Evolutionary conservation across 2,329 filamentous ascomycete genomes (phyloP), one percentile per base, ranked within the genome.

Genomic region (Drechmeria coniospora): DNA sequence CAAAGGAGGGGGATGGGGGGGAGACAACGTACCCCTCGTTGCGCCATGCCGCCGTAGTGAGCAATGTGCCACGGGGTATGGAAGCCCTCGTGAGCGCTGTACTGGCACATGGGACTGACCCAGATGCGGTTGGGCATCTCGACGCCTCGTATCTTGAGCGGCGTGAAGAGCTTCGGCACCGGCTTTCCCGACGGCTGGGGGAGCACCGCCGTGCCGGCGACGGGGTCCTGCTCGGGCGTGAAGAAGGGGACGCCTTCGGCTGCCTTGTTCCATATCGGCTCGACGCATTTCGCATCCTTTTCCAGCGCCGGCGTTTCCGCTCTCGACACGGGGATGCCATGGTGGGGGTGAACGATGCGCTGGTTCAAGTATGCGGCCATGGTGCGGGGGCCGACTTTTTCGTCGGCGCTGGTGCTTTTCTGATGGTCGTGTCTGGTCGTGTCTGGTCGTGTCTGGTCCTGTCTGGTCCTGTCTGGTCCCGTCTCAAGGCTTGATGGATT

Each of bases 61-160:
- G 78, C 69, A 20, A 76, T 49, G 46, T 86, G 79, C 76, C 77
- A 86, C 33, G 67, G 54, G 0, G 73, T 80, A 36, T 69, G 63
- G 45, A 80, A 75, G 8, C 80, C 56, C 21, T 60, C 49, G 16
- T 53, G 40, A 2, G 57, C 50, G 5, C 50, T 56, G 36, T 61
- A 62, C 37, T 63, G 59, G 34, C 61, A 65, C 43, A 65, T 52
- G 2, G 61, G 61, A 16, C 56, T 52, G 13, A 61, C 38, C 37
- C 57, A 50, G 30, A 65, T 53, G 10, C 61, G 57, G 36, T 66
- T 65, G 17, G 49, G 55, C 36, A 66, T 41, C 10, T 46, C 51
- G 13, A 60, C 33, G 11, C 51, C 53, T 6, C 62, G 56, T 29
- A 67, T 59, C 25, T 48, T 57, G 15, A 66, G 40, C 0, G 63